A percentile compares a stretch with the other conserved stretches of the same genome.
These are phyloP conservation scores for Candida neerlandica DNA, from an alignment of 1,139 yeast species.

Conservation along the genomic window DNA sequence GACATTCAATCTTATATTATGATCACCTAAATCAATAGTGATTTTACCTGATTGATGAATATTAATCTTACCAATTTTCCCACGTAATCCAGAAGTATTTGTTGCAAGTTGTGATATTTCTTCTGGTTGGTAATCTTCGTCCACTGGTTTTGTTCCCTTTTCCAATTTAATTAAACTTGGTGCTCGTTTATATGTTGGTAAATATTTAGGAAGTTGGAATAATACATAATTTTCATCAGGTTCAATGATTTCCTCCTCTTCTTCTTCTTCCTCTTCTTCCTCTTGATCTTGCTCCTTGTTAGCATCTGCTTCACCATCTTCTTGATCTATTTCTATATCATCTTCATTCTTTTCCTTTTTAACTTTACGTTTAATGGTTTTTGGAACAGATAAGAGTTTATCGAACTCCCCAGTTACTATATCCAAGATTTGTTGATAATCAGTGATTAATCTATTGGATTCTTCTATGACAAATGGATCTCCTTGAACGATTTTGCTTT, in stretches of 20 bases:
- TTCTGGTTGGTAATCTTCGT: conserved; percentile 8
- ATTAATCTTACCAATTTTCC: conserved; percentile 71
- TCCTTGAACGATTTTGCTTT: conserved; percentile 29
- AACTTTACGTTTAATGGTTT: background rate
- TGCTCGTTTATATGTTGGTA: conserved; percentile 54
- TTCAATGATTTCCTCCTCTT: background rate
- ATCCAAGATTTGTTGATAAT: conserved; percentile 34
- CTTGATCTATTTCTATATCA: background rate
- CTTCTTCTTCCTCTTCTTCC: conserved; percentile 5
- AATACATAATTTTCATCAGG: conserved; percentile 43
- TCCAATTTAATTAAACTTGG: conserved; percentile 17
- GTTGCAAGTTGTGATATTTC: conserved; percentile 14
- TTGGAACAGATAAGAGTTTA: conserved; percentile 20
- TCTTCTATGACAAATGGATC: conserved; percentile 37
- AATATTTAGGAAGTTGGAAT: conserved; percentile 70
- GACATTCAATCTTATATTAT: conserved; percentile 63
- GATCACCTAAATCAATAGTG: conserved; percentile 67
- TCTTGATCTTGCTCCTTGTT: background rate
- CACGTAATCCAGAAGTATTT: conserved; percentile 30
- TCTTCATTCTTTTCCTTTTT: conserved; percentile 7
- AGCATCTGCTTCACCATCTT: background rate
- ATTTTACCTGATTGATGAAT: conserved; percentile 82
- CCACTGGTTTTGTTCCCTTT: conserved; percentile 18
- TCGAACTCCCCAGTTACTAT: conserved; percentile 29
- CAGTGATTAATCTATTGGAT: conserved; percentile 31